Evolutionary conservation across 441 rosid species (phyloP).

Genomic region (Syzygium malaccense): DNA sequence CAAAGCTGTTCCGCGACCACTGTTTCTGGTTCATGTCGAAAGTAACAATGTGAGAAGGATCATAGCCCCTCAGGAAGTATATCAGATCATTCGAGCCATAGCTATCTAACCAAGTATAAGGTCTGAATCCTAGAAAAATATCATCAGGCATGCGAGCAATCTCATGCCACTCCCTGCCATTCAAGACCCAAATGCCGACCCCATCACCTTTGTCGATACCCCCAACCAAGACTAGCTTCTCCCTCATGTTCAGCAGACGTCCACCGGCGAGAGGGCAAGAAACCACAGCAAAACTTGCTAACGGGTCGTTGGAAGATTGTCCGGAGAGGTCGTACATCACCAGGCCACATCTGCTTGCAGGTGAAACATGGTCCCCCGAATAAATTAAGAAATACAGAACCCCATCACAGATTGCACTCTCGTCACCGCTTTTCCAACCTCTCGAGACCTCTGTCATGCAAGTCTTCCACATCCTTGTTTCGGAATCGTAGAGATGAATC

Average conservation of each 20-base stretch:
- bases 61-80: conserved; percentile 66
- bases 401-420: conserved; percentile 65
- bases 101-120: background rate
- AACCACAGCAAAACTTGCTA: conserved; percentile 56
- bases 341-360: conserved; percentile 65
- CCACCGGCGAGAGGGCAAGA: conserved; percentile 77
- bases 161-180: conserved; percentile 68
- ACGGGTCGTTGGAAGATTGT: conserved; percentile 28
- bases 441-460: conserved; percentile 47
- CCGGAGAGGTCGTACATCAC: conserved; percentile 39
- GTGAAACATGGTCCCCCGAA: conserved; percentile 40
- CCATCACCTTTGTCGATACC: conserved; percentile 86
- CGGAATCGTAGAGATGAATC: conserved; percentile 56
- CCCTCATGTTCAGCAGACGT: conserved; percentile 79
- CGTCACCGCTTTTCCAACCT: conserved; percentile 87
- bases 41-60: conserved; percentile 59
- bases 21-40: conserved; percentile 56
- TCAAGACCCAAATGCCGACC: conserved; percentile 76
- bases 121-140: conserved; percentile 48
- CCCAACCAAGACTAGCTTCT: conserved; percentile 80
- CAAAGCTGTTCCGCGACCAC: conserved; percentile 89
- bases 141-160: conserved; percentile 79
- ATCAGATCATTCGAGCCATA: conserved; percentile 38
- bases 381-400: conserved; percentile 55
- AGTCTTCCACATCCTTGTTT: conserved; percentile 54